phyloP scores from a whole-genome alignment of 768 basidiomycete genomes.

The Clavulina sp. region DNA sequence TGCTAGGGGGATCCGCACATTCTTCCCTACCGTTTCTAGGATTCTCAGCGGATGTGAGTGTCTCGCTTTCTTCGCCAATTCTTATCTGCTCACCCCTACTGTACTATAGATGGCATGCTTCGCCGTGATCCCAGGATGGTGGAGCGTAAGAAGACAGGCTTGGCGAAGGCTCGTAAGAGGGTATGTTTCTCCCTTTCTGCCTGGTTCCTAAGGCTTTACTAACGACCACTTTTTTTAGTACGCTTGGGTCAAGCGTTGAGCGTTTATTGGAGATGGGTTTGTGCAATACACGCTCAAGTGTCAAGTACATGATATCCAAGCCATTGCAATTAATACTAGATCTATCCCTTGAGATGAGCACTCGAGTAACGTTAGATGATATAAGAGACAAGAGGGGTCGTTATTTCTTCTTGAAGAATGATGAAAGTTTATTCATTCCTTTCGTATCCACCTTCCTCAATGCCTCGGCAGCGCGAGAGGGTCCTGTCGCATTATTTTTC shows the following conservation, averaged over 20 bases:
- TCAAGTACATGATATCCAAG: no score
- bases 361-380: no score
- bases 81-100: neutral
- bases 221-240: conserved; percentile 31
- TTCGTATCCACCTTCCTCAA: no score
- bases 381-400: no score
- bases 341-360: no score
- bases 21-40: conserved; percentile 44
- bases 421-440: no score
- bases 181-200: conserved; percentile 29
- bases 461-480: no score
- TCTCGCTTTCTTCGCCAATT: neutral
- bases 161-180: conserved; percentile 80
- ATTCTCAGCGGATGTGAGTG: conserved; percentile 57
- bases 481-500: no score
- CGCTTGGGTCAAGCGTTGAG: conserved; percentile 90
- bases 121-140: conserved; percentile 94
- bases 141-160: conserved; percentile 92
- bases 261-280: neutral
- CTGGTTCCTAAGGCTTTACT: conserved; percentile 8
- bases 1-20: conserved; percentile 53
- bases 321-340: no score
- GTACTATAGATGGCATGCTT: conserved; percentile 51
- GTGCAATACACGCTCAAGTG: no score
- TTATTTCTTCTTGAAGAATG: no score